phyloP scores from a whole-genome alignment of 495 filamentous ascomycete species.

The Melanomma pulvis-pyrius region DNA sequence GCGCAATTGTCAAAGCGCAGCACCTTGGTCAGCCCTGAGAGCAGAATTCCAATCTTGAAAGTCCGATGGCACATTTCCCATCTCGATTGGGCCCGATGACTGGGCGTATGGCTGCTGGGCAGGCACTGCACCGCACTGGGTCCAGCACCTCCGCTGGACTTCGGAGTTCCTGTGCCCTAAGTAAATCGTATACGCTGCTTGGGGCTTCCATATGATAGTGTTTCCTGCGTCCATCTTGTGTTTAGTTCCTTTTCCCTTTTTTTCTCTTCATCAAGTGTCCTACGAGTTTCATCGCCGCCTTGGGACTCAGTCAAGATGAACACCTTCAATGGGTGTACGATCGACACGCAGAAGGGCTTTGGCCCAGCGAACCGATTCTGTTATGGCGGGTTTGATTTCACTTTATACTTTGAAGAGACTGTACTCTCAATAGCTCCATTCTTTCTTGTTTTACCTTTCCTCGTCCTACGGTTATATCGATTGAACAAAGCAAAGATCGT shows the following conservation, averaged over 20 bases:
- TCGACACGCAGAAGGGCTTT: conserved; percentile 18
- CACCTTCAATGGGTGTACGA: conserved; percentile 12
- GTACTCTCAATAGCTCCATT: conserved; percentile 26
- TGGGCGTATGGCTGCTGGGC: background rate
- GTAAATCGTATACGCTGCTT: background rate
- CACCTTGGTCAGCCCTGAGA: background rate
- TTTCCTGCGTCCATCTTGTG: background rate
- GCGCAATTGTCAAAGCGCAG: background rate
- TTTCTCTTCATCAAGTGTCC: background rate
- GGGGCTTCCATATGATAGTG: background rate
- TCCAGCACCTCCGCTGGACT: background rate
- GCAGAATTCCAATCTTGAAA: background rate
- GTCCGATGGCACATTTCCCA: background rate
- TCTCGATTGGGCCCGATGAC: background rate
- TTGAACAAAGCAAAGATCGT: conserved; percentile 17
- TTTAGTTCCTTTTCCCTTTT: background rate
- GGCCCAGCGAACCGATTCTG: conserved; percentile 18
- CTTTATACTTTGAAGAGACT: conserved; percentile 24
- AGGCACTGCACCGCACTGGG: background rate
- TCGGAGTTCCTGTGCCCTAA: background rate
- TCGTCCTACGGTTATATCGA: conserved; percentile 10
- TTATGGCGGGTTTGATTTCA: conserved; percentile 26
- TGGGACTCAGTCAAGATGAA: conserved; percentile 11
- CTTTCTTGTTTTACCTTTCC: conserved; percentile 9
- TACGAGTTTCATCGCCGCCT: background rate